A percentile compares a stretch with the other conserved stretches of the same genome.
phyloP scores from a whole-genome alignment of 1,284 basidiomycete genomes.

The Fistulinella staudtii region DNA sequence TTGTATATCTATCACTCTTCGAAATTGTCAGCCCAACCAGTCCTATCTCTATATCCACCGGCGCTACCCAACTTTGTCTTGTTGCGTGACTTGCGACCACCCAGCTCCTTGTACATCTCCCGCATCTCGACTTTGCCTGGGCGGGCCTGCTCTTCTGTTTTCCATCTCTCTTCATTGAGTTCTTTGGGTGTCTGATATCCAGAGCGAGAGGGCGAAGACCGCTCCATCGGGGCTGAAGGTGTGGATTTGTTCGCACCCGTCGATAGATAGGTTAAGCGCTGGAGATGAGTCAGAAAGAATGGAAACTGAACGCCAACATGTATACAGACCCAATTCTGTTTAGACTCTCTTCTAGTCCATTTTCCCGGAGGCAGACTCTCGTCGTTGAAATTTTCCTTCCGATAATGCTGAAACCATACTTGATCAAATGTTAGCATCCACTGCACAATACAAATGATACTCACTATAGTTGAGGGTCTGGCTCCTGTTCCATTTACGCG shows the following conservation, averaged over 20 bases:
- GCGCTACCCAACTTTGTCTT: constrained; percentile 61
- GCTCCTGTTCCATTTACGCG: constrained; percentile 81
- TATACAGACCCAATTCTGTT: constrained; percentile 71
- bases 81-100: constrained; percentile 75
- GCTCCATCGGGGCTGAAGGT: constrained; percentile 40
- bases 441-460: constrained; percentile 22
- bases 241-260: constrained; percentile 44
- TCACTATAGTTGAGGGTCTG: constrained; percentile 87
- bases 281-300: constrained; percentile 1
- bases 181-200: constrained; percentile 79
- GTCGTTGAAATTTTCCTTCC: constrained; percentile 77
- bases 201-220: constrained; percentile 51
- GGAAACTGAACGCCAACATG: background rate
- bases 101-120: constrained; percentile 84
- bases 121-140: constrained; percentile 81
- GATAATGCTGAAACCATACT: constrained; percentile 91
- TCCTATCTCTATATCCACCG: constrained; percentile 57
- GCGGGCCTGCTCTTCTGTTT: constrained; percentile 47
- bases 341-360: constrained; percentile 83
- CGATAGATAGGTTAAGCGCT: constrained; percentile 60
- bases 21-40: constrained; percentile 56
- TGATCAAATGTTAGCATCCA: background rate
- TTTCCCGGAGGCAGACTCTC: constrained; percentile 72
- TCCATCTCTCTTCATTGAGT: constrained; percentile 72
- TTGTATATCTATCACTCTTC: constrained; percentile 21